These are phyloP conservation scores for Pseudozyma hubeiensis DNA, from an alignment of 1,284 basidiomycete genomes.

Conservation along the genomic window DNA sequence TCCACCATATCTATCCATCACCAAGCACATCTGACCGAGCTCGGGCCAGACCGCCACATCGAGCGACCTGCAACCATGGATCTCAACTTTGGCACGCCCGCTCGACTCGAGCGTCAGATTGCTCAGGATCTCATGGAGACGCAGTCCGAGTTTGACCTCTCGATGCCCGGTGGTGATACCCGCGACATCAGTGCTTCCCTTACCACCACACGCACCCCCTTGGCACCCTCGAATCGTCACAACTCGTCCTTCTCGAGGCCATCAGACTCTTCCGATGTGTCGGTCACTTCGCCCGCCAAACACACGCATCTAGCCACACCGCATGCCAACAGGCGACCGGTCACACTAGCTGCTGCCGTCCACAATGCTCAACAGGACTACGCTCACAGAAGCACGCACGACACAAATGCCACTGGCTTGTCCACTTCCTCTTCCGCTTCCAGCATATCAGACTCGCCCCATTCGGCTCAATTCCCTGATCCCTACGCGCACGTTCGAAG, in stretches of 20 bases:
- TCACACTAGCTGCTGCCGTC: constrained; percentile 34
- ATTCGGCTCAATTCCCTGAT: constrained; percentile 31
- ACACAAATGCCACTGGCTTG: constrained; percentile 1
- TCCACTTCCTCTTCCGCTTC: constrained; percentile 38
- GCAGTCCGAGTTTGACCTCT: constrained; percentile 53
- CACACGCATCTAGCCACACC: constrained; percentile 30
- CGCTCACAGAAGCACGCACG: background rate
- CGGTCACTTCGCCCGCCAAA: constrained; percentile 22
- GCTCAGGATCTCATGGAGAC: constrained; percentile 48
- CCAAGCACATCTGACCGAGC: too few relatives aligned
- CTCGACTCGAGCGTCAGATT: constrained; percentile 53
- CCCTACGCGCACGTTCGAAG: constrained; percentile 38
- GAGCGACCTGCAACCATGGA: constrained; percentile 25
- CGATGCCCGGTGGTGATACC: constrained; percentile 35
- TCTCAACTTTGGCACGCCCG: constrained; percentile 48
- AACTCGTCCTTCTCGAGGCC: constrained; percentile 47
- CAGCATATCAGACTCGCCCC: constrained; percentile 25
- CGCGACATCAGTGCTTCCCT: constrained; percentile 43
- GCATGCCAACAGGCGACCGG: constrained; percentile 16
- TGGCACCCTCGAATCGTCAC: constrained; percentile 35
- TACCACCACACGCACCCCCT: constrained; percentile 27
- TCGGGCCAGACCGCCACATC: background rate
- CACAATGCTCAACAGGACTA: constrained; percentile 13
- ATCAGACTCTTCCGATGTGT: constrained; percentile 38
- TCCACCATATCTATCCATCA: background rate